Evolutionary conservation across 305 asterid genomes (phyloP).

Genomic region (Solanum hybrid): DNA sequence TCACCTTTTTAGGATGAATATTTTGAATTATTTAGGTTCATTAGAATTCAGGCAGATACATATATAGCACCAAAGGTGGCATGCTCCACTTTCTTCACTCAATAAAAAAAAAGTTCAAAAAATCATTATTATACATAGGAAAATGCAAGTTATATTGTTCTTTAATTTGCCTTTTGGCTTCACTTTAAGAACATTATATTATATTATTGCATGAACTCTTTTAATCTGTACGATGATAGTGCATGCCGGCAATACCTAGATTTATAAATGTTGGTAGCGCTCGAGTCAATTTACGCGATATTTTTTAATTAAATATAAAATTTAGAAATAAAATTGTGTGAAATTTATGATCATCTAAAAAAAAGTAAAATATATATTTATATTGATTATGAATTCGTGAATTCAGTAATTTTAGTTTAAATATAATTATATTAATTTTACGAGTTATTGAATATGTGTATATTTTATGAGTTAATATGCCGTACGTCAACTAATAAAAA

Average conservation of each 20-base stretch:
- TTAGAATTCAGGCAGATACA: not conserved
- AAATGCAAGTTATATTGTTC: constrained; percentile 1
- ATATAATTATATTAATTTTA: no score
- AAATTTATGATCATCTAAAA: no score
- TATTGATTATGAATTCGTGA: not conserved
- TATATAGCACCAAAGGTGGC: not conserved
- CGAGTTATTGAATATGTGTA: not conserved
- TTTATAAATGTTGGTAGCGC: not conserved
- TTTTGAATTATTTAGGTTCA: constrained; percentile 3
- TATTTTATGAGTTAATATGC: not conserved
- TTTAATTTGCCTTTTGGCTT: constrained; percentile 1
- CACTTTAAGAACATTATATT: not conserved
- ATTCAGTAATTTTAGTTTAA: no score
- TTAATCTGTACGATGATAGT: not conserved
- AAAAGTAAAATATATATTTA: no score
- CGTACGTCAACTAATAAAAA: not conserved
- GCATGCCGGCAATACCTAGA: not conserved
- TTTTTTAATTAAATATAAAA: not conserved
- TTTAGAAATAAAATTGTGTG: not conserved
- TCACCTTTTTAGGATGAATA: not conserved
- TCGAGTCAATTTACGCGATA: not conserved
- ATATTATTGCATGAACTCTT: constrained; percentile 8
- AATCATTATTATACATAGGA: constrained; percentile 2
- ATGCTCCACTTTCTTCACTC: constrained; percentile 47
- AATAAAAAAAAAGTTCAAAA: not conserved